These are phyloP conservation scores for Cinnamomum micranthum DNA, from an alignment of 164 flowering plant species.

Conservation along the genomic window DNA sequence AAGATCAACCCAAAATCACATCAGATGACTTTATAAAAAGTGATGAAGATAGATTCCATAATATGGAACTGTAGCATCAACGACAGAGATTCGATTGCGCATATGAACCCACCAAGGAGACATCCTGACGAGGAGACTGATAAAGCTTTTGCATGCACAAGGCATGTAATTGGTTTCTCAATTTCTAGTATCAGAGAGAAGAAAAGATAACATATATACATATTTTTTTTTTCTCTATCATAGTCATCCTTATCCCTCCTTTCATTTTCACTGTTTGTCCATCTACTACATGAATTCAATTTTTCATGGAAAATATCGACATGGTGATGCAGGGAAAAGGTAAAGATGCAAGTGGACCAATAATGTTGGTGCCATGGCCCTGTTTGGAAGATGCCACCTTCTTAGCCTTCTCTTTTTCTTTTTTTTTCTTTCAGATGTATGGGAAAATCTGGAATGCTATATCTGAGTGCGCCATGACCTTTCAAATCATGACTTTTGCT, in stretches of 20 bases:
- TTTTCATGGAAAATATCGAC: neutral
- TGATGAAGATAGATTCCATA: slow-evolving; percentile 13
- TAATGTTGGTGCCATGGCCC: neutral
- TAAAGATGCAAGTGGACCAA: neutral
- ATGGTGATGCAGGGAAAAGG: neutral
- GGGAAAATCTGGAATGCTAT: neutral
- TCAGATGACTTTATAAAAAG: slow-evolving; percentile 5
- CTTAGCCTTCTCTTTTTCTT: neutral
- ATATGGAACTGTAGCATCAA: neutral
- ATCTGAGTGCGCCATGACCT: neutral
- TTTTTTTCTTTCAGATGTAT: neutral
- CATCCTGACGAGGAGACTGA: neutral
- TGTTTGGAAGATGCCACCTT: neutral
- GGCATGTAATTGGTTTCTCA: neutral
- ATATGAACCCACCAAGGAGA: slow-evolving; percentile 1
- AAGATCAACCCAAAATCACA: slow-evolving; percentile 3
- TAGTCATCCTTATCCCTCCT: neutral
- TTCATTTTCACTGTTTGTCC: neutral
- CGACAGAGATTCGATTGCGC: neutral
- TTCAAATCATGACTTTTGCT: neutral
- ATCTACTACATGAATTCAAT: neutral
- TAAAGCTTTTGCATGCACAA: neutral
- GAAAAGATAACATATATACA: no score
- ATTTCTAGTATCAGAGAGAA: no score
- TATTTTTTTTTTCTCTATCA: no score